Evolutionary conservation across 352 stramenopile genomes (phyloP), one percentile per base, ranked within the genome.

Genomic region (Pythium guiyangense): DNA sequence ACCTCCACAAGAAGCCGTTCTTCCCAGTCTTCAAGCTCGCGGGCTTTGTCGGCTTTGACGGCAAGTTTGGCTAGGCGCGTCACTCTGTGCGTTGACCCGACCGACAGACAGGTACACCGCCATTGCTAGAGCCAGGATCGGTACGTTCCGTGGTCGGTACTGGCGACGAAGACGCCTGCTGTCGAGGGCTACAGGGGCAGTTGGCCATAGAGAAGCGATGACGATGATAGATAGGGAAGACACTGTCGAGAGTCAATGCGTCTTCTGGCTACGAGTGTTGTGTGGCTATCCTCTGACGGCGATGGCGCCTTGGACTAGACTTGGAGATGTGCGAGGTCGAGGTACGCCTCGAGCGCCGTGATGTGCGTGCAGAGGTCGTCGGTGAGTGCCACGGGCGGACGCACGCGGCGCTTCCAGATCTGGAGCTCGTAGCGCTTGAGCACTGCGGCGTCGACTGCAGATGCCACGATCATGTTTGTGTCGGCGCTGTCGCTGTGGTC

Each of bases 21-120:
- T 98, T 97, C 66, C 88, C 88, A 5, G 80, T 99, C 51, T 99
- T 99, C 77, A 97, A 98, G 74, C 82, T 98, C 48, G 96, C 92
- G 8, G 96, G 96, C 54, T 99, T 99, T 64, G 86, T 94, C 26
- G 92, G 92, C 50, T 99, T 99, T 73, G 96, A 99, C 66, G 96
- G 96, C 64, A 96, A 98, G 54, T 98, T 98, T 62, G 83, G 75
- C 46, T 92, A 81, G 50, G 62, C 6, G 18, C 39, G 39, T 37
- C 22, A 22, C 22, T 22, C 29, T 9, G 29, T 34, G 6, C 31
- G 12, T 14, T 37, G 31, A 10, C 8, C 12, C 8, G 31, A 12
- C 12, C 31, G 8, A 37, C 46, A 46, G n/a, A 1, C 31, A 10
- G 34, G 22, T 22, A 22, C 22, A 22, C 22, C 22, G 22, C 22